Evolutionary conservation across 1,139 yeast species (phyloP), one percentile per base, ranked within the genome.

Genomic region (Hemisphaericaspora xylanilytica): DNA sequence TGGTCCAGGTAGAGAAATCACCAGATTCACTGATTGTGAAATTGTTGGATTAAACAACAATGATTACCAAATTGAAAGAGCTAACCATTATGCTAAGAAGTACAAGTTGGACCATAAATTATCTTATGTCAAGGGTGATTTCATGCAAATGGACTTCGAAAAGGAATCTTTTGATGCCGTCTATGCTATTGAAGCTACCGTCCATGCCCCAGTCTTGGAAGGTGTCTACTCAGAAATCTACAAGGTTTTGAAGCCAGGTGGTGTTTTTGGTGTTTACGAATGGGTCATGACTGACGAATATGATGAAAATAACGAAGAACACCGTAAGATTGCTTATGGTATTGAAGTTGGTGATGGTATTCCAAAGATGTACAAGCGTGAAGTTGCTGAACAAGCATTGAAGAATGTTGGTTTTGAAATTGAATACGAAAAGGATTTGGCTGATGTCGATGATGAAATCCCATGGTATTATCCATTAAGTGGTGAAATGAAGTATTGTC

Each of bases 391-490:
- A 60, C 69, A 85, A 47, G 98, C 98, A 15, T 75, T 94, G 58
- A 73, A 80, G 63, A 75, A 75, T 39, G 97, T 88, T 50, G 99
- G 99, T 12, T 92, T 92, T 63, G 85, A 86, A 52, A 70, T 92
- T 52, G 76, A 78, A 55, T 78, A 75, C 61, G 78, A 81, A 65
- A 72, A 74, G 53, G 98, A 92, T 64, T 74, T 92, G 62, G 97
- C 98, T 40, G 88, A 81, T 49, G 68, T 70, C 45, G 80, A 78
- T 46, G 97, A 88, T 60, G 87, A 78, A 36, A 77, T 92, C 50
- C 99, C 99, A 52, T 92, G 99, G 99, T 92, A 85, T 72, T 90
- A 90, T 67, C 98, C 98, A 54, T 78, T 92, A 59, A 76, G 94
- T 48, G 98, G 98, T 58, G 96, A 92, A 51, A 80, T 89, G 85